These are phyloP conservation scores for Panaeolus cyanescens DNA, from an alignment of 768 basidiomycete species.

Conservation along the genomic window DNA sequence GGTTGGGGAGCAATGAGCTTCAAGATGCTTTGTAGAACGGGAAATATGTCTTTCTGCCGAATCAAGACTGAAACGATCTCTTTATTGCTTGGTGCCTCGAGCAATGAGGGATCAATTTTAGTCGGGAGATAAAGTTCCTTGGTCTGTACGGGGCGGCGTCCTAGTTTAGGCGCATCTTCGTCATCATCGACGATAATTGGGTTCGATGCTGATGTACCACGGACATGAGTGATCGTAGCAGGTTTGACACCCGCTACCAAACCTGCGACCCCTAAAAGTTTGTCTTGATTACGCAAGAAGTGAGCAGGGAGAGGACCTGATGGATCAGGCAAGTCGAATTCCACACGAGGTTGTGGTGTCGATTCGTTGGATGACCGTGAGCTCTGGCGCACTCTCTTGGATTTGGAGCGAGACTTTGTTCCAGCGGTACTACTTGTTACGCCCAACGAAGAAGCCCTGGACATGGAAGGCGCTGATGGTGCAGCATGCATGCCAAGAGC, in stretches of 20 bases:
- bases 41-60: conserved; percentile 66
- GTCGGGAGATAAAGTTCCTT: conserved; percentile 13
- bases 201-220: conserved; percentile 58
- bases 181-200: conserved; percentile 76
- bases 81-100: conserved; percentile 54
- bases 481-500: conserved; percentile 7
- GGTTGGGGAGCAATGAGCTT: conserved; percentile 44
- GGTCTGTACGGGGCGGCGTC: conserved; percentile 15
- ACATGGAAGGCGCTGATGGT: conserved; percentile 11
- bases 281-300: conserved; percentile 73
- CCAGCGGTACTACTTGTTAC: background rate
- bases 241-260: conserved; percentile 68
- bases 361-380: conserved; percentile 30
- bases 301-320: conserved; percentile 62
- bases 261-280: conserved; percentile 72
- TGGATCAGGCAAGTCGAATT: conserved; percentile 65
- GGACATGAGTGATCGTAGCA: conserved; percentile 45
- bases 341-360: conserved; percentile 48
- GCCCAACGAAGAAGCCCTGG: background rate
- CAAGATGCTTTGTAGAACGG: conserved; percentile 62
- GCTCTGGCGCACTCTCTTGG: conserved; percentile 39
- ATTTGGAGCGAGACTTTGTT: conserved; percentile 12
- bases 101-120: conserved; percentile 38
- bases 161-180: conserved; percentile 30
- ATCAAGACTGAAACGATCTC: conserved; percentile 63